Percentiles rank a stretch among this genome's conserved stretches.
phyloP scores from a whole-genome alignment of 2,329 filamentous ascomycete species.

The Sclerotinia minor region DNA sequence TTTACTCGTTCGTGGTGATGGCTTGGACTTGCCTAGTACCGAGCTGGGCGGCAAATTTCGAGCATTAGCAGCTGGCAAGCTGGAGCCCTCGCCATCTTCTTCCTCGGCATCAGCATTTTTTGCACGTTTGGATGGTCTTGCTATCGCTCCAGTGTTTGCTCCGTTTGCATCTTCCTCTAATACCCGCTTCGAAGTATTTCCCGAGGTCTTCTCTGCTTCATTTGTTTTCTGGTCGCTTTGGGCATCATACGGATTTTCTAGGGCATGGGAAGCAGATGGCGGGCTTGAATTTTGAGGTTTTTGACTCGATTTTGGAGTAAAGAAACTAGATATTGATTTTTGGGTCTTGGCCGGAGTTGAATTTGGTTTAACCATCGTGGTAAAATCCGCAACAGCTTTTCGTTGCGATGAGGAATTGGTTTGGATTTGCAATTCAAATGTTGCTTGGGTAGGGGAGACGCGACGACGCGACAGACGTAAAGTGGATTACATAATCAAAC shows the following conservation, averaged over 20 bases:
- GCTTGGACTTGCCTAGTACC: constrained; percentile 30
- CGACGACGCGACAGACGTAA: constrained; percentile 21
- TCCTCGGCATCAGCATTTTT: constrained; percentile 43
- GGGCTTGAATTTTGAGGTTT: constrained; percentile 38
- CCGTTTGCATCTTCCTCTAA: constrained; percentile 51
- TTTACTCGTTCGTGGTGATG: constrained; percentile 50
- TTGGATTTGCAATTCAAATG: not conserved
- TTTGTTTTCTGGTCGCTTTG: constrained; percentile 35
- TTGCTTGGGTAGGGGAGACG: constrained; percentile 11
- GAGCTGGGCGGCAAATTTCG: constrained; percentile 36
- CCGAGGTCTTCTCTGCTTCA: constrained; percentile 26
- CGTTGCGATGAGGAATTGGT: not conserved
- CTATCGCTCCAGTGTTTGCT: constrained; percentile 45
- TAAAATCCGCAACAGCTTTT: not conserved
- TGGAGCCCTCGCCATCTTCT: constrained; percentile 44
- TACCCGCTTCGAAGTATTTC: constrained; percentile 49
- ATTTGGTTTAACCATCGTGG: constrained; percentile 34
- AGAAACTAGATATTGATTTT: constrained; percentile 83
- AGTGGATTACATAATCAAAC: constrained; percentile 20
- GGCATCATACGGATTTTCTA: constrained; percentile 36
- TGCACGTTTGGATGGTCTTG: constrained; percentile 49
- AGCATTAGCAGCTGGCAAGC: constrained; percentile 46
- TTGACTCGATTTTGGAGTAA: constrained; percentile 56
- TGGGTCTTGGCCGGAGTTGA: constrained; percentile 54
- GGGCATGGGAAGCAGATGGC: constrained; percentile 31